Evolutionary conservation across 2,329 filamentous ascomycete genomes (phyloP), one percentile per base, ranked within the genome.

Genomic region (Lachnellula subtilissima): DNA sequence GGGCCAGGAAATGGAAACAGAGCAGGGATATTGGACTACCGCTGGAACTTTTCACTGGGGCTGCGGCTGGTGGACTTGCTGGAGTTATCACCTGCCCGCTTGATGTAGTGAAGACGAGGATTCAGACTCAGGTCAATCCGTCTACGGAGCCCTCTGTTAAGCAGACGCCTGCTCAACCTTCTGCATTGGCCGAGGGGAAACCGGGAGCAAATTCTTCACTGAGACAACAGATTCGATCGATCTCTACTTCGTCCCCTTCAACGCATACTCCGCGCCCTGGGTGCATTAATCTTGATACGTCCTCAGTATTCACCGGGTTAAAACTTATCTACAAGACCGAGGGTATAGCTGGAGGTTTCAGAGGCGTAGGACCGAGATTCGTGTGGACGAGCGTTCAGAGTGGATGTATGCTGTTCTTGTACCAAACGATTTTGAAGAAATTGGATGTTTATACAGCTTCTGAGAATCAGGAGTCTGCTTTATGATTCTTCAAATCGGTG

Each of bases 371-470:
- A 0, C 94, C 94, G 1, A 84, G 94, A 53, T 87, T 87, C 55
- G 90, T 97, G 14, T 99, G 94, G 94, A 99, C 94, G 22, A 96
- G 93, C 68, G 90, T 97, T 56, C 94, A 99, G 76, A 96, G 89
- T 68, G 89, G 92, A 43, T 96, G 91, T 63, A 97, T 97, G 93
- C 78, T 97, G 70, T 92, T 97, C 65, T 78, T 97, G 71, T 97
- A 97, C 72, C 93, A 97, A 75, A 88, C 86, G 58, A 77, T 97
- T 54, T 75, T 97, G 69, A 86, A 88, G 67, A 84, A 86, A 73
- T 80, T 97, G 63, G 88, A 92, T 55, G 64, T 72, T 42, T 74
- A 75, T 37, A 50, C 55, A 49, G 35, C 57, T 50, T 48, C 53
- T 28, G 53, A 51, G 22, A 58, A 56, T 42, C 52, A 56, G 46